Base-by-base conservation (phyloP, 2,329 filamentous ascomycete species). In the Knoxdaviesia capensis region DNA sequence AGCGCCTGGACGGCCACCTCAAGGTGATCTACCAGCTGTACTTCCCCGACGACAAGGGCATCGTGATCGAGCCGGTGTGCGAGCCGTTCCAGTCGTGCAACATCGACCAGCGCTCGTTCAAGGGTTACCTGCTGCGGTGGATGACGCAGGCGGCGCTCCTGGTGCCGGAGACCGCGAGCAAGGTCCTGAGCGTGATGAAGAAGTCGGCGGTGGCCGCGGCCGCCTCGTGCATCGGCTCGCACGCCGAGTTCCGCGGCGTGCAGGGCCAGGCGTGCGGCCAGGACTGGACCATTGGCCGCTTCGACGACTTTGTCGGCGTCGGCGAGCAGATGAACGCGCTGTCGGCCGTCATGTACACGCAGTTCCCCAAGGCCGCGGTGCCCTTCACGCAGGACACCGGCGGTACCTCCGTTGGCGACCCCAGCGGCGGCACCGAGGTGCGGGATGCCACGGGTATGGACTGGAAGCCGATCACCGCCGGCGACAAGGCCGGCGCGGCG, bases 121-220 rank as follows among this genome's bases (percentile, higher is more conserved):
- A 86, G 59, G 80, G 77, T 7, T 85, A 83, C 55, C 63, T 84
- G 30, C 59, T 72, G 30, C 75, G 80, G 38, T 86, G 77, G 72
- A 58, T 78, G 53, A 66, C 71, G 1, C 61, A 60, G 11, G 68
- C 71, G 2, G 58, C 65, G 6, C 65, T 70, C 53, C 54, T 77
- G 50, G 71, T 68, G 1, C 68, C 74, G 1, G 62, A 64, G 47
- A 70, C 66, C 1, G 60, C 57, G 45, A 56, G 63, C 40, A 57
- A 53, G 5, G 67, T 78, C 46, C 60, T 62, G 50, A 61, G 64
- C 5, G 57, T 74, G n/a, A 55, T 80, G 37, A 53, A 56, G 32
- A 54, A 59, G n/a, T 65, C 61, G 31, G 75, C 71, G 1, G 46
- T 52, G 10, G 70, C 67, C 0, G 76, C 75, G 0, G 69, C 64